A percentile compares a stretch with the other conserved stretches of the same genome.
Conservation (phyloP, 768 basidiomycete species). For the Tricholoma sp. region DNA sequence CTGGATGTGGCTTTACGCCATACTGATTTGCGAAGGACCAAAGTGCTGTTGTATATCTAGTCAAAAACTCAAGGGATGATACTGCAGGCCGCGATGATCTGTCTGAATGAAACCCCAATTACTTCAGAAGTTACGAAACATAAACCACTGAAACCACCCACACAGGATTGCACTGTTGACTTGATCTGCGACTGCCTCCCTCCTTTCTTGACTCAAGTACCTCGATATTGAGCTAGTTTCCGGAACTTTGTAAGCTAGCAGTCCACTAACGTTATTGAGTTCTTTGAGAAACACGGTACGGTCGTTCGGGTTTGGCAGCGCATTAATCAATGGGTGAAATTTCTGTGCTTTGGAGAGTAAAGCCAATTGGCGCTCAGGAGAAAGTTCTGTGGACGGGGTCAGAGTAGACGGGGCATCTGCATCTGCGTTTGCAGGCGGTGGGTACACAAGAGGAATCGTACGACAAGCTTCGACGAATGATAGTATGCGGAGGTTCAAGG, state of each 20-base stretch:
- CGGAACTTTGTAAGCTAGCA: constrained; percentile 81
- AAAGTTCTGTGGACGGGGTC: constrained; percentile 19
- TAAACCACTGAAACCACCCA: constrained; percentile 33
- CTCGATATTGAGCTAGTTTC: constrained; percentile 70
- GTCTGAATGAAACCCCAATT: constrained; percentile 30
- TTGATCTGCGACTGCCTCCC: constrained; percentile 82
- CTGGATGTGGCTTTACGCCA: constrained; percentile 42
- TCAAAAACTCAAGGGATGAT: constrained; percentile 57
- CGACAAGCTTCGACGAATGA: constrained; percentile 85
- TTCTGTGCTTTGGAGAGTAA: constrained; percentile 60
- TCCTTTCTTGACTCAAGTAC: constrained; percentile 72
- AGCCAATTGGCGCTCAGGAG: constrained; percentile 37
- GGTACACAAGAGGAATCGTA: constrained; percentile 55
- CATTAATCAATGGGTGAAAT: constrained; percentile 57
- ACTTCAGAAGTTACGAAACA: background rate
- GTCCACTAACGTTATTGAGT: constrained; percentile 65
- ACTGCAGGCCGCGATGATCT: constrained; percentile 44
- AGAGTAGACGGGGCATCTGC: background rate
- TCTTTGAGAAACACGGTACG: constrained; percentile 63
- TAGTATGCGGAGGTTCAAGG: constrained; percentile 82
- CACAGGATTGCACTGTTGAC: constrained; percentile 83
- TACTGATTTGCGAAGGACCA: constrained; percentile 54
- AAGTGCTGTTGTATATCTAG: constrained; percentile 61
- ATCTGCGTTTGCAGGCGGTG: constrained; percentile 10
- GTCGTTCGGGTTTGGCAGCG: constrained; percentile 50